These are phyloP conservation scores for Blastocystis sp. DNA, from an alignment of 352 stramenopile species.

Conservation along the genomic window DNA sequence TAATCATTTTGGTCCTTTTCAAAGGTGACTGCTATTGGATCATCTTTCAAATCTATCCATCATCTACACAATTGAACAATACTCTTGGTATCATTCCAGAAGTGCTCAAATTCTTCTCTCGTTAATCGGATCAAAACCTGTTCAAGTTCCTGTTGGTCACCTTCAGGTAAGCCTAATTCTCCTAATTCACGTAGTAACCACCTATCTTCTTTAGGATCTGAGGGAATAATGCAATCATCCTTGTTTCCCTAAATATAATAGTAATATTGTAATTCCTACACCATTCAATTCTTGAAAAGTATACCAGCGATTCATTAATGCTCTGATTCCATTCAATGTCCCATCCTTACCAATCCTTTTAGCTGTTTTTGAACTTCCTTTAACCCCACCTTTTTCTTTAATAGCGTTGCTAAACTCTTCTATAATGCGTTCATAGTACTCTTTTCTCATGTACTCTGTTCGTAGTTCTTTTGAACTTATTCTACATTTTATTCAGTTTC, in stretches of 20 bases:
- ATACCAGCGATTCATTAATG: conserved; percentile 1
- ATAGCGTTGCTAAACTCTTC: not conserved
- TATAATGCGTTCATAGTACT: not conserved
- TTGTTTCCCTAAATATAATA: not conserved
- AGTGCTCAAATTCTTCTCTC: not conserved
- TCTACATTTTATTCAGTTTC: not conserved
- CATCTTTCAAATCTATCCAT: not conserved
- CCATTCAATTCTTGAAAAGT: conserved; percentile 1
- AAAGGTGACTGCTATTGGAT: not conserved
- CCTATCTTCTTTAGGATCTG: not conserved
- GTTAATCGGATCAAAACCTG: not conserved
- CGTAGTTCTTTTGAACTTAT: not conserved
- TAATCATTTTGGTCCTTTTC: not conserved
- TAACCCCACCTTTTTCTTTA: not conserved
- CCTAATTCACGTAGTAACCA: not conserved
- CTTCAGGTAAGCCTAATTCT: not conserved
- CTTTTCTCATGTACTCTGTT: not conserved
- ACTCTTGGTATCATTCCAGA: not conserved
- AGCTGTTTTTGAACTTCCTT: not conserved
- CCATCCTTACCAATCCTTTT: not conserved
- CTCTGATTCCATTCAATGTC: not conserved
- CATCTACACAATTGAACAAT: not conserved
- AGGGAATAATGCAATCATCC: not conserved
- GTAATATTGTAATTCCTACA: not conserved
- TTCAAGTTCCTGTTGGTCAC: not conserved